Base-by-base conservation (phyloP, 2,329 filamentous ascomycete genomes). In the Rhynchosporium secalis region DNA sequence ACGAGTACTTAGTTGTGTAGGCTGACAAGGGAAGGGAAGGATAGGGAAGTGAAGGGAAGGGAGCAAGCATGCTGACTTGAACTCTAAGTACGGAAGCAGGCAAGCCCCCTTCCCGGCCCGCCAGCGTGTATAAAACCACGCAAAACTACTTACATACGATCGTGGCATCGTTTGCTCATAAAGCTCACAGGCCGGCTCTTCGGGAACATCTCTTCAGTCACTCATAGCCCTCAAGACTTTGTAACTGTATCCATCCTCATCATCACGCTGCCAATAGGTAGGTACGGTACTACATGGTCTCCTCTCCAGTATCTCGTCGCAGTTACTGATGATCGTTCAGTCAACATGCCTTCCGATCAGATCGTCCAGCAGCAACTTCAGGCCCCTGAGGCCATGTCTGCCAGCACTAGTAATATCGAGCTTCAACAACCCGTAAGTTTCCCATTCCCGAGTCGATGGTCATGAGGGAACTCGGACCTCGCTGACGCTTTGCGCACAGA, bases 291-390 rank as follows among this genome's bases (percentile, higher is more conserved):
- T 20, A 41, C 40, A 41, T 41, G 3, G 15, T n/a, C 4, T 40
- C 20, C 10, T 13, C 6, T 28, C 10, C n/a, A 13, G 12, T 4
- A 20, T 5, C 3, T 28, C 33, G n/a, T 41, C 20, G 9, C 13
- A 10, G 13, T 4, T 9, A 41, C 33, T 54, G 38, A 54, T 10
- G 9, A 41, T 6, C 36, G 8, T 13, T 29, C 10, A 54, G 51
- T 64, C 67, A 70, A 49, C 15, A 72, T 72, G 71, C 68, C 71
- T 69, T 60, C 64, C 64, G 62, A 65, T 60, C 65, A 66, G 55
- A 48, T 70, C 54, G 61, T 68, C 60, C 66, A 70, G 26, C 71
- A 72, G 62, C 71, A 71, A 59, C 54, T 68, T 45, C 68, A 72
- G 65, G 68, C 67, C 58, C 60, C 68, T 20, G 67, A 69, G 67